These are phyloP conservation scores for Cicer pinnatifidum DNA, from an alignment of 306 rosid species.

Conservation along the genomic window DNA sequence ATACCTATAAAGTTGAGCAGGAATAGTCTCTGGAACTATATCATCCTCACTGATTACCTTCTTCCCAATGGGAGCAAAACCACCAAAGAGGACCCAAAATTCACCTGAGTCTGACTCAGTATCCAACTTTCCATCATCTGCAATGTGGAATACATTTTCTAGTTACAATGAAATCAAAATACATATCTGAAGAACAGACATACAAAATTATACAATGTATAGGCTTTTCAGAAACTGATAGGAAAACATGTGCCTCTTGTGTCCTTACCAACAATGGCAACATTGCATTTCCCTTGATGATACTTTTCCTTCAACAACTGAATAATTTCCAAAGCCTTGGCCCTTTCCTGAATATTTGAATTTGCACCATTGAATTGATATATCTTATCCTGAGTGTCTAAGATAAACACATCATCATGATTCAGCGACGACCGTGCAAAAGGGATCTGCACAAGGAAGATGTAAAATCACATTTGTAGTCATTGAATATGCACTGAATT, in stretches of 20 bases:
- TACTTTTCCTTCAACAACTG: slow-evolving; percentile 93
- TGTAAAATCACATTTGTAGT: slow-evolving; percentile 40
- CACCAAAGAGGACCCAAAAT: slow-evolving; percentile 99
- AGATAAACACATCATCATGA: slow-evolving; percentile 96
- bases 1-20: slow-evolving; percentile 89
- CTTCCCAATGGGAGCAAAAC: slow-evolving; percentile 98
- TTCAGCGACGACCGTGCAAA: slow-evolving; percentile 94
- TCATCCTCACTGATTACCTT: slow-evolving; percentile 86
- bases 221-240: slow-evolving; percentile 23
- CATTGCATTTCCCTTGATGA: slow-evolving; percentile 85
- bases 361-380: slow-evolving; percentile 98
- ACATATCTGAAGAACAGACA: slow-evolving; percentile 37
- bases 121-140: slow-evolving; percentile 98
- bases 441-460: slow-evolving; percentile 73
- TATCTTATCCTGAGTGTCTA: slow-evolving; percentile 82
- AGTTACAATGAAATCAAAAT: slow-evolving; percentile 41
- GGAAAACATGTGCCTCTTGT: slow-evolving; percentile 47
- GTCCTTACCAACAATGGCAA: slow-evolving; percentile 95
- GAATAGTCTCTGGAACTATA: slow-evolving; percentile 76
- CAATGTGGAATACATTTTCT: slow-evolving; percentile 41
- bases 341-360: slow-evolving; percentile 98
- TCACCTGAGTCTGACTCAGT: slow-evolving; percentile 99
- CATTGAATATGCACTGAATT: slow-evolving; percentile 46
- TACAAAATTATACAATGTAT: slow-evolving; percentile 6
- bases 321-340: slow-evolving; percentile 92